Evolutionary conservation across 108 stramenopile genomes (phyloP).

Genomic region (Skeletonema grethae): DNA sequence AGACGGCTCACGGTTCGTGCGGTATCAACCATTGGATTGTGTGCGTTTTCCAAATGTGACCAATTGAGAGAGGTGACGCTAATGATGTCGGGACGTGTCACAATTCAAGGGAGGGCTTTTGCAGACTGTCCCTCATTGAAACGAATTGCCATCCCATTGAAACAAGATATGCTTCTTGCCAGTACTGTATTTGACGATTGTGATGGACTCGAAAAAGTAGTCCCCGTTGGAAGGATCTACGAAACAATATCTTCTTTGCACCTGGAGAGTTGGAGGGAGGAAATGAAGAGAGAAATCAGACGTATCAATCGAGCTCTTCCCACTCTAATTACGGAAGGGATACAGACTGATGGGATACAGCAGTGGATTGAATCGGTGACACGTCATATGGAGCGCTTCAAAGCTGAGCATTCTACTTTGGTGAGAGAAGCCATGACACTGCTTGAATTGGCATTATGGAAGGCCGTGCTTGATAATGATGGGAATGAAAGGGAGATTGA

Average conservation of each 20-base stretch:
- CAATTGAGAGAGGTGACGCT: too few species aligned
- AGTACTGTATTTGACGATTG: not conserved
- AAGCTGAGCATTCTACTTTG: not conserved
- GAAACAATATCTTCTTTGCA: not conserved
- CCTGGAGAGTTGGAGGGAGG: not conserved
- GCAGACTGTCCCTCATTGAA: too few species aligned
- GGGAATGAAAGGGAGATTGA: not conserved
- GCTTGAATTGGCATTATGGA: constrained; percentile 8
- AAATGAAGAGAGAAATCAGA: not conserved
- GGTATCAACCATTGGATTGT: not conserved
- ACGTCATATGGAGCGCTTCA: not conserved
- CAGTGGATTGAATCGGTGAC: not conserved
- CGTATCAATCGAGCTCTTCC: not conserved
- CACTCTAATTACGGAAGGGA: not conserved
- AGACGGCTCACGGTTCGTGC: not conserved
- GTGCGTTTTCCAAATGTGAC: too few species aligned
- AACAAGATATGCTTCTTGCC: too few species aligned
- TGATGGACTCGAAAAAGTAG: not conserved
- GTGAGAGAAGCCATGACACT: constrained; percentile 7
- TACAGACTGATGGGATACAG: not conserved
- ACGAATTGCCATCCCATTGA: too few species aligned
- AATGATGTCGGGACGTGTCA: too few species aligned
- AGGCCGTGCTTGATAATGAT: not conserved
- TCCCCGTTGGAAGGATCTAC: not conserved
- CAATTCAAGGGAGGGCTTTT: too few species aligned